Conservation (phyloP, 768 basidiomycete genomes). For the Pholiota microspora region DNA sequence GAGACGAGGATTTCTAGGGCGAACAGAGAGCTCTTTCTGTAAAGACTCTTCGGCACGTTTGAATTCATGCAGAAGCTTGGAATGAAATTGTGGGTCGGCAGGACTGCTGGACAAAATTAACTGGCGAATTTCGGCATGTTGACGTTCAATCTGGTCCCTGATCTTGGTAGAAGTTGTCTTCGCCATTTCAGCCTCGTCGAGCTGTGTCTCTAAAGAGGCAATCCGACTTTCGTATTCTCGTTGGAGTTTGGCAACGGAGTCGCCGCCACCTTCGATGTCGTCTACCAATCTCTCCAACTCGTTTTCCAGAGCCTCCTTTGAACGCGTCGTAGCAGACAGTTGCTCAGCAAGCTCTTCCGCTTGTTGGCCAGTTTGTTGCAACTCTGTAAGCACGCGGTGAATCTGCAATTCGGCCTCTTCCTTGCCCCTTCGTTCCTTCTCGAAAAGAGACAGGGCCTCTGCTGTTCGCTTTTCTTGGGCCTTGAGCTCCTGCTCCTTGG, state of each 20-base stretch:
- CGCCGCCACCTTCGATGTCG: conserved; percentile 48
- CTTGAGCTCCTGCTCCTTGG: conserved; percentile 65
- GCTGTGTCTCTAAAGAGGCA: conserved; percentile 56
- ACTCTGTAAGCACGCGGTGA: conserved; percentile 58
- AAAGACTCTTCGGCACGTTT: conserved; percentile 59
- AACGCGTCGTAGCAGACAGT: conserved; percentile 49
- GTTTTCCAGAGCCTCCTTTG: conserved; percentile 63
- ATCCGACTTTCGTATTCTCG: conserved; percentile 66
- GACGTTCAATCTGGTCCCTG: conserved; percentile 59
- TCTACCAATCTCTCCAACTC: conserved; percentile 68
- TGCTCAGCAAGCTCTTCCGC: conserved; percentile 54
- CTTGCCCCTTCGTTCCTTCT: conserved; percentile 64
- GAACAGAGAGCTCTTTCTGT: conserved; percentile 45
- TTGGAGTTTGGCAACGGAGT: conserved; percentile 57
- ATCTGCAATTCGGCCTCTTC: conserved; percentile 65
- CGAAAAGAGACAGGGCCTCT: conserved; percentile 56
- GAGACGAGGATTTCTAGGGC: conserved; percentile 31
- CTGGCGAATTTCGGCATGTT: conserved; percentile 72
- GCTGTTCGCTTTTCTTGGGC: conserved; percentile 59
- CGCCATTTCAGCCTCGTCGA: conserved; percentile 54
- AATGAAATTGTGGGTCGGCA: conserved; percentile 60
- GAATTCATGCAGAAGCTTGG: conserved; percentile 60
- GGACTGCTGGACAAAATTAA: conserved; percentile 57
- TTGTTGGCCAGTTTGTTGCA: conserved; percentile 55
- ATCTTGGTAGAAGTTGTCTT: conserved; percentile 51